Conservation (phyloP, 768 basidiomycete genomes). For the Filobasidium floriforme region DNA sequence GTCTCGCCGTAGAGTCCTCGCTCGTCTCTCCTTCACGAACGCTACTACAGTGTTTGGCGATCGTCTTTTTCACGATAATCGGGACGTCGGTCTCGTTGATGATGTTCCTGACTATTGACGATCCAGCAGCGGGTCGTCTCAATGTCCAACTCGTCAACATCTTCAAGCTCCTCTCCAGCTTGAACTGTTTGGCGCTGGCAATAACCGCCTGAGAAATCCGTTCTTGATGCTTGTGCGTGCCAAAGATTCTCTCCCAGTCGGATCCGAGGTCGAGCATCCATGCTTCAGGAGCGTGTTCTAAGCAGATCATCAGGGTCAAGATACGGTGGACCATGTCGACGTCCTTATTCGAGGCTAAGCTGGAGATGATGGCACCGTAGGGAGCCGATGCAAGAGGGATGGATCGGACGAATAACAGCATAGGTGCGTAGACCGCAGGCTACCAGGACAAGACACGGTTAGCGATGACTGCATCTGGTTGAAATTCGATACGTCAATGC, state of each 20-base stretch:
- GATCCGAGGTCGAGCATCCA: constrained; percentile 6
- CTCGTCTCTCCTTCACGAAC: constrained; percentile 23
- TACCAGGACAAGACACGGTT: constrained; percentile 6
- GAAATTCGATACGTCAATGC: background rate
- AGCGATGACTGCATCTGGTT: background rate
- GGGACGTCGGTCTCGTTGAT: constrained; percentile 14
- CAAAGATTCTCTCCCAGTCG: constrained; percentile 15
- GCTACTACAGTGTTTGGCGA: constrained; percentile 9
- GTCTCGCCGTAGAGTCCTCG: constrained; percentile 22
- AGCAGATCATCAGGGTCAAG: constrained; percentile 36
- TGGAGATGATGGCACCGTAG: constrained; percentile 31
- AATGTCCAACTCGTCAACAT: constrained; percentile 21
- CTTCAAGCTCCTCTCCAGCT: constrained; percentile 29
- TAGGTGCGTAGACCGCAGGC: constrained; percentile 40
- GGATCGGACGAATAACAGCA: constrained; percentile 38
- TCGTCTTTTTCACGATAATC: constrained; percentile 8
- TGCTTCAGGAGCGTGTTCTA: constrained; percentile 30
- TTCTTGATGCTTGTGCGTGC: constrained; percentile 22
- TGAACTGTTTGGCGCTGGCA: constrained; percentile 33
- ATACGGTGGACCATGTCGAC: constrained; percentile 37
- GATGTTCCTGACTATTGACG: constrained; percentile 14
- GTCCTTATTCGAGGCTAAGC: constrained; percentile 29
- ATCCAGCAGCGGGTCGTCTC: background rate
- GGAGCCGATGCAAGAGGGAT: constrained; percentile 37
- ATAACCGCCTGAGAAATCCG: constrained; percentile 27